A percentile compares a stretch with the other conserved stretches of the same genome.
These are phyloP conservation scores for Annulohypoxylon stygium DNA, from an alignment of 495 filamentous ascomycete species.

Conservation along the genomic window DNA sequence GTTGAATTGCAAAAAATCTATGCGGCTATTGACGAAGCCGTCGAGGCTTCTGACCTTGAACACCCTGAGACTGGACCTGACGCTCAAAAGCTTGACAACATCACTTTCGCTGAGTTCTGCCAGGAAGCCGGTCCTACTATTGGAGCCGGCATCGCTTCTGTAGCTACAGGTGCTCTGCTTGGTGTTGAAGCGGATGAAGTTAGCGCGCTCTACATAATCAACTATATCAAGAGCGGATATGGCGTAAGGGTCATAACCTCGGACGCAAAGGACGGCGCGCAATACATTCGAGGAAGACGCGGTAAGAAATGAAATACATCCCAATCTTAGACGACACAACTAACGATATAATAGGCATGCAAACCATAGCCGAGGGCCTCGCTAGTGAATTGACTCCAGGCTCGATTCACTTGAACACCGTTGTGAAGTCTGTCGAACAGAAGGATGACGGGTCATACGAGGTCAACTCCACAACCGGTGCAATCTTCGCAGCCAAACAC, in stretches of 20 bases:
- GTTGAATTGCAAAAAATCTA: conserved; percentile 21
- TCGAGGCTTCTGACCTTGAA: conserved; percentile 37
- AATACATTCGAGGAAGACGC: conserved; percentile 55
- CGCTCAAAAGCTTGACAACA: conserved; percentile 52
- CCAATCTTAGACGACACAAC: background rate
- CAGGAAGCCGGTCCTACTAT: conserved; percentile 26
- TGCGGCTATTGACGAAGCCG: conserved; percentile 28
- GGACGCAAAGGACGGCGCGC: conserved; percentile 58
- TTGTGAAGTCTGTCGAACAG: conserved; percentile 36
- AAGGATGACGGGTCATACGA: conserved; percentile 16
- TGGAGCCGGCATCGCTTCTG: conserved; percentile 45
- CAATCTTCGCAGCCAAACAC: conserved; percentile 49
- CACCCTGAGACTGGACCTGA: conserved; percentile 33
- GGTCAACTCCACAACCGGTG: conserved; percentile 29
- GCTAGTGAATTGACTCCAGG: conserved; percentile 42
- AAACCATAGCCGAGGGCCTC: conserved; percentile 50
- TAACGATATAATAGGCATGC: conserved; percentile 48
- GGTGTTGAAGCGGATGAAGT: conserved; percentile 58
- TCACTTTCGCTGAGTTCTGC: conserved; percentile 41
- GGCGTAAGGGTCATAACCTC: conserved; percentile 60
- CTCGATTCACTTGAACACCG: conserved; percentile 43
- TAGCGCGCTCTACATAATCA: conserved; percentile 62
- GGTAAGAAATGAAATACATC: conserved; percentile 14
- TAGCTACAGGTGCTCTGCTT: conserved; percentile 58
- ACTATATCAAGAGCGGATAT: conserved; percentile 61